Evolutionary conservation across 352 stramenopile species (phyloP), one percentile per base, ranked within the genome.

Genomic region (Phytophthora macrochlamydospora): DNA sequence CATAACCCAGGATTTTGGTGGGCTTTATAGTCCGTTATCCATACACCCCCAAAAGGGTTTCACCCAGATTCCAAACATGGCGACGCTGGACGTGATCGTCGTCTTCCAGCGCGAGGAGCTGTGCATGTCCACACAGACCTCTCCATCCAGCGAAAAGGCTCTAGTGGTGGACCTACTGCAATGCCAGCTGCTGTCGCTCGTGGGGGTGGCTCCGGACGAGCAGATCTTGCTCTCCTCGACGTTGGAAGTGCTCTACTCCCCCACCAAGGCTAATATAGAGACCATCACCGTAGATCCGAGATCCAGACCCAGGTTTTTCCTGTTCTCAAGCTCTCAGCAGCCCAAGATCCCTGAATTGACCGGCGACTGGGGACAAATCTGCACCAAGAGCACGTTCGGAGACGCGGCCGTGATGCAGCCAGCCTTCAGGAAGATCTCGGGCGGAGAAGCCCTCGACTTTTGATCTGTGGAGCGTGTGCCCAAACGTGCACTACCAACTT

Each of bases 181-280:
- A 65, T 89, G 79, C 51, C 83, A 92, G 54, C 62, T 93, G 18
- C 59, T 93, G 37, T 93, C 85, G 49, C 83, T 93, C 13, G 14
- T 87, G 13, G 83, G 79, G 4, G 51, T 89, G n/a, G 60, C 79
- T 9, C 79, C 81, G 0, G 74, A 89, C 4, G 75, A 89, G 14
- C 85, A 93, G 56, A 60, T 79, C 31, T 65, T 92, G 40, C 48
- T 91, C 14, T 89, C 75, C 6, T 79, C 67, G 2, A 68, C 31
- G 31, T 78, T 81, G 4, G 56, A 81, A 42, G 63, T 91, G 24
- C 38, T 91, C 12, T 69, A 65, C 18, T 59, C 58, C 1, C 69
- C 71, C 18, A 59, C 28, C n/a, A 60, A 75, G 48, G 60, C 54
- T 9, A 44, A 58, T 5, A 43, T 64, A 9, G 14, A 40, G 43